Percentiles rank a stretch among this genome's conserved stretches.
Evolutionary conservation across 2,329 filamentous ascomycete species (phyloP).

Genomic region (Colletotrichum aenigma): DNA sequence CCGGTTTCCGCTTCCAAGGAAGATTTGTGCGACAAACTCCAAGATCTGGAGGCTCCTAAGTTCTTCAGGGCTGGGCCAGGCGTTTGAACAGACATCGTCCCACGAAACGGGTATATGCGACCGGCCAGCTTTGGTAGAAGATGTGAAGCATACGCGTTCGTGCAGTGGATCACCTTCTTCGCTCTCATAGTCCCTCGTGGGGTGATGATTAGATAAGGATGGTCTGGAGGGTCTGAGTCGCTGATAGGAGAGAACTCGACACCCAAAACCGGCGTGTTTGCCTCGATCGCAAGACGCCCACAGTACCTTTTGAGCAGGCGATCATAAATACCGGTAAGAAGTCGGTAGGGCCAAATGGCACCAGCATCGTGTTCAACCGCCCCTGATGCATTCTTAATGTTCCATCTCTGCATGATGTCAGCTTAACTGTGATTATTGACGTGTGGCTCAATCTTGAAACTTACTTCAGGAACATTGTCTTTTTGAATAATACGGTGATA

Average conservation of each 20-base stretch:
- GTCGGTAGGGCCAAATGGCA: conserved; percentile 42
- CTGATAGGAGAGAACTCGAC: background rate
- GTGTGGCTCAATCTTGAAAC: fast-evolving
- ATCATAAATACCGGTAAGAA: conserved; percentile 38
- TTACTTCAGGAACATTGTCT: conserved; percentile 21
- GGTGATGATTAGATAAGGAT: conserved; percentile 35
- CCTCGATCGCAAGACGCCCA: conserved; percentile 30
- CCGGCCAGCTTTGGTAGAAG: conserved; percentile 42
- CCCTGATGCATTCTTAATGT: conserved; percentile 22
- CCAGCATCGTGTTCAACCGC: conserved; percentile 29
- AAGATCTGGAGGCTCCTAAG: conserved; percentile 14
- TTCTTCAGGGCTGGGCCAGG: conserved; percentile 22
- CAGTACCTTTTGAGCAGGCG: conserved; percentile 30
- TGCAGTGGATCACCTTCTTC: conserved; percentile 42
- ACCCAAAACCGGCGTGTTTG: conserved; percentile 31
- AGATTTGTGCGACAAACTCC: conserved; percentile 11
- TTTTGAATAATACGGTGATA: conserved; percentile 22
- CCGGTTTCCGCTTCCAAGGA: background rate
- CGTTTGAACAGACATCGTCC: conserved; percentile 46
- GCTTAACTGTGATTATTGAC: background rate
- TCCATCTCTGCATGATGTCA: conserved; percentile 21
- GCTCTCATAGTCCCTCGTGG: conserved; percentile 37
- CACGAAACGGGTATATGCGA: conserved; percentile 39
- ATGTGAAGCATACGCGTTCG: conserved; percentile 44
- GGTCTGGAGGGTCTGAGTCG: conserved; percentile 18